Evolutionary conservation across 345 rosid species (phyloP).

Genomic region (Citropsis articulata): DNA sequence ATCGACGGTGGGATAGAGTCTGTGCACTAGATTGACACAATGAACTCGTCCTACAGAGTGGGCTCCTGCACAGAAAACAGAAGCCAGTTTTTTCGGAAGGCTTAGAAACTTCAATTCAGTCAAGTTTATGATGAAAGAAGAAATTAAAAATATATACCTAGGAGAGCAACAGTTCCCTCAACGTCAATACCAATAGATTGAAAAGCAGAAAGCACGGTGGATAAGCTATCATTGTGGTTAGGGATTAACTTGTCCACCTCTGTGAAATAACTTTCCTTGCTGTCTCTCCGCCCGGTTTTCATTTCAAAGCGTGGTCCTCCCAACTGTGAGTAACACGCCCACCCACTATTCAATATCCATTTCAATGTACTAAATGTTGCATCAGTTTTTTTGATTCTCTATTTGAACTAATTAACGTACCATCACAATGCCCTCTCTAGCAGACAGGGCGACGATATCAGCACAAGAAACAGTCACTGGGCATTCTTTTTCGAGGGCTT

Average conservation of each 20-base stretch:
- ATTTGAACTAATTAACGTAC: conserved; percentile 22
- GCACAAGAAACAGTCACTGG: conserved; percentile 83
- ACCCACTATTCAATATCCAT: not conserved
- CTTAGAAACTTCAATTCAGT: too few species aligned
- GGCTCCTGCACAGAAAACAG: conserved; percentile 38
- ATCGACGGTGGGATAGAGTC: conserved; percentile 72
- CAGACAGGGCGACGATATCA: conserved; percentile 75
- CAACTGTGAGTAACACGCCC: conserved; percentile 27
- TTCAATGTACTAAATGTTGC: not conserved
- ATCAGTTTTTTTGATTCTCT: too few species aligned
- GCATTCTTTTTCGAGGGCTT: conserved; percentile 73
- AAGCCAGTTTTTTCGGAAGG: not conserved
- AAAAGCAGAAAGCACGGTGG: conserved; percentile 59
- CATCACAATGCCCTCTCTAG: conserved; percentile 75
- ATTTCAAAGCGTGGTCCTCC: conserved; percentile 83
- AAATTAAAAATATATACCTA: conserved; percentile 36
- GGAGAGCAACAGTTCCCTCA: conserved; percentile 69
- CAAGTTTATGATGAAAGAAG: not conserved
- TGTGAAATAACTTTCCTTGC: conserved; percentile 48
- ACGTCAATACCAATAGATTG: conserved; percentile 55
- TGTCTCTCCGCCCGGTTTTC: conserved; percentile 77
- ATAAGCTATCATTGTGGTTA: conserved; percentile 64
- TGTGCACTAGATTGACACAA: conserved; percentile 62
- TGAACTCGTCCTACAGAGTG: conserved; percentile 90
- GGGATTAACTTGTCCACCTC: conserved; percentile 46